These are phyloP conservation scores for Geranium brycei DNA, from an alignment of 345 rosid species.

Conservation along the genomic window DNA sequence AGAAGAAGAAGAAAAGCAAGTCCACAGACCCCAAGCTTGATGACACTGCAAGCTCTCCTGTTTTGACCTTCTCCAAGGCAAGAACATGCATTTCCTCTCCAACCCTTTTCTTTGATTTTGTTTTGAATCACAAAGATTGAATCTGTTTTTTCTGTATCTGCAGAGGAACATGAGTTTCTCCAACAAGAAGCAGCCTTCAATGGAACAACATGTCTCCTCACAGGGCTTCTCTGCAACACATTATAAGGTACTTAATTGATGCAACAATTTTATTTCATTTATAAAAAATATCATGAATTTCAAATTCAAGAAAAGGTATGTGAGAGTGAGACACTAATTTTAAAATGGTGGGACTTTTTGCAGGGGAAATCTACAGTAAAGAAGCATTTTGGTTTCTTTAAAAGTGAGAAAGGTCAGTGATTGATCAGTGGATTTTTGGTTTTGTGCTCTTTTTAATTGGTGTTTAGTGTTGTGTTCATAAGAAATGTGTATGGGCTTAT, in stretches of 20 bases:
- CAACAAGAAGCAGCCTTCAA: constrained; percentile 25
- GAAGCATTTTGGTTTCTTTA: constrained; percentile 30
- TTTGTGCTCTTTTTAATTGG: no score
- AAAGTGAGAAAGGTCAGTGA: constrained; percentile 17
- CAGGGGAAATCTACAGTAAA: constrained; percentile 36
- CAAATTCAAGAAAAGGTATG: no score
- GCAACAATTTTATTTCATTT: no score
- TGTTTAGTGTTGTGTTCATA: no score
- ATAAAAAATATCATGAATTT: no score
- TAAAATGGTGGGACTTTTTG: neutral
- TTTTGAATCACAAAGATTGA: neutral
- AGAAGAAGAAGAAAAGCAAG: constrained; percentile 20
- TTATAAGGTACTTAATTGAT: constrained; percentile 20
- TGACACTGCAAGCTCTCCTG: constrained; percentile 75
- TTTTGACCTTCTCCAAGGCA: constrained; percentile 10
- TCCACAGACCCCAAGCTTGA: constrained; percentile 32
- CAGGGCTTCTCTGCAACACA: constrained; percentile 38
- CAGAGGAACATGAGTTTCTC: constrained; percentile 18
- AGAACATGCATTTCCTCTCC: neutral
- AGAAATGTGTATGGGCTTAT: no score
- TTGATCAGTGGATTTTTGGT: no score
- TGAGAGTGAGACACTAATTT: no score
- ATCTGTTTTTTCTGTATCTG: neutral
- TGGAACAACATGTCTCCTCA: constrained; percentile 25
- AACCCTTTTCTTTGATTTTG: neutral